These are phyloP conservation scores for Carex myosuroides DNA, from an alignment of 176 grass and related monocot genomes.

Conservation along the genomic window DNA sequence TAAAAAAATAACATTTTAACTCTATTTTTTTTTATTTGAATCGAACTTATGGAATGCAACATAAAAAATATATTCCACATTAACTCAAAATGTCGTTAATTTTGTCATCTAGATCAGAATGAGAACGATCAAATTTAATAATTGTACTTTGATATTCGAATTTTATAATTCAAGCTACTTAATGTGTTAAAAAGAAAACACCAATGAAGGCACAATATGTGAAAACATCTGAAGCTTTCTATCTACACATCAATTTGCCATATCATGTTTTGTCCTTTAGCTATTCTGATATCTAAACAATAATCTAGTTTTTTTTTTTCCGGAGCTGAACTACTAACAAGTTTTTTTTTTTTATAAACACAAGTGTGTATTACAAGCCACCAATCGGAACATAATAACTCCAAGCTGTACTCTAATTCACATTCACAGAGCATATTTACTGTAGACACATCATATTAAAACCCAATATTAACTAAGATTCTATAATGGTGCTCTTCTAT, in stretches of 20 bases:
- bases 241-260: not conserved
- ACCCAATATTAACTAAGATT: conserved; percentile 6
- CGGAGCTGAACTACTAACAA: not conserved
- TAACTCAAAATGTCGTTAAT: too few relatives aligned
- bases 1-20: too few relatives aligned
- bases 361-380: not conserved
- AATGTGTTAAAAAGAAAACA: not conserved
- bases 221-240: not conserved
- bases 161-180: not conserved
- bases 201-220: not conserved
- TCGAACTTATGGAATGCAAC: too few relatives aligned
- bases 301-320: not conserved
- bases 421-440: not conserved
- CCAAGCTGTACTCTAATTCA: conserved; percentile 5
- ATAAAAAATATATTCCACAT: too few relatives aligned
- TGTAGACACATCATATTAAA: conserved; percentile 8
- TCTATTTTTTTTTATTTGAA: too few relatives aligned
- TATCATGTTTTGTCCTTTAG: not conserved
- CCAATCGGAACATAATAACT: not conserved
- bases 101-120: too few relatives aligned
- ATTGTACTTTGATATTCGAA: not conserved
- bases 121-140: not conserved
- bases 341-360: not conserved
- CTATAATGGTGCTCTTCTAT: conserved; percentile 12
- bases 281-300: not conserved